Evolutionary conservation across 176 grass and related monocot genomes (phyloP).

Genomic region (Bromus sterilis): DNA sequence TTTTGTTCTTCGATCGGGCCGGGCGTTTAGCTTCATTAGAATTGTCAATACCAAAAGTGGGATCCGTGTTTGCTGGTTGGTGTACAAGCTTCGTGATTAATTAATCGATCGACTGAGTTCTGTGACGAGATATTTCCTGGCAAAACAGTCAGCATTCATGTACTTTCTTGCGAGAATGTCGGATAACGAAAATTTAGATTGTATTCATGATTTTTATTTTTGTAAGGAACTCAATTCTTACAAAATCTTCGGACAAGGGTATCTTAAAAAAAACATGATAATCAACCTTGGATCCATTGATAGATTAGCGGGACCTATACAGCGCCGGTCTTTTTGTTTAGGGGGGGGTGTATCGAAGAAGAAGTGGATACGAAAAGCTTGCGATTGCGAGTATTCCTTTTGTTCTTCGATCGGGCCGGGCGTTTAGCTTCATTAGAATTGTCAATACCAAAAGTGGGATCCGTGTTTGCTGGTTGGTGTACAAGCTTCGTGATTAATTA

Average conservation of each 20-base stretch:
- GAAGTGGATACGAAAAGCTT: too few relatives aligned
- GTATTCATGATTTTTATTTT: neutral
- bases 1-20: neutral
- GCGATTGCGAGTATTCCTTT: too few relatives aligned
- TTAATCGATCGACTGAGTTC: neutral
- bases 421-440: neutral
- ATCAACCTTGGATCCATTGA: too few relatives aligned
- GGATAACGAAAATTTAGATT: too few relatives aligned
- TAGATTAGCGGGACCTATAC: too few relatives aligned
- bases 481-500: neutral
- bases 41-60: neutral
- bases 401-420: too few relatives aligned
- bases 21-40: neutral
- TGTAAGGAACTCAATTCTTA: neutral
- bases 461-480: neutral
- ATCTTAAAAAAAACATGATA: too few relatives aligned
- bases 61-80: neutral
- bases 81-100: neutral
- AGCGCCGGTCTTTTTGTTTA: too few relatives aligned
- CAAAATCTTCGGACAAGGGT: neutral
- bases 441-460: neutral
- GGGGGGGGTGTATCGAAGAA: too few relatives aligned
- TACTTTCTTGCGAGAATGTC: too few relatives aligned
- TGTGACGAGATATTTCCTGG: neutral
- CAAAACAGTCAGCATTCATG: neutral